Percentiles rank a stretch among this genome's conserved stretches.
phyloP scores from a whole-genome alignment of 768 basidiomycete species.

The Leucogyrophana mollusca region DNA sequence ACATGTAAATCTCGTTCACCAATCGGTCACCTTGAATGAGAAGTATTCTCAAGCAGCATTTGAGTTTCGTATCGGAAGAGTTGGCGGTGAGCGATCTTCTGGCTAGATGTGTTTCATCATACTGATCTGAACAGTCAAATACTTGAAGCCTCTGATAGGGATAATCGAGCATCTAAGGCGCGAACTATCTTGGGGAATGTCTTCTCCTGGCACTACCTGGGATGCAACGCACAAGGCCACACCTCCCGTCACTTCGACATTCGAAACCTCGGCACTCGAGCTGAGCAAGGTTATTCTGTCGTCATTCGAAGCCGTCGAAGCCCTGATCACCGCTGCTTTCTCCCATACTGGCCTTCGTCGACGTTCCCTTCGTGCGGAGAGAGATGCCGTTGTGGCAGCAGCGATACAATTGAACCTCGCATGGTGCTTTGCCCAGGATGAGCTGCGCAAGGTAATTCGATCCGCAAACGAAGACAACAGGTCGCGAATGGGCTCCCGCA shows the following conservation, averaged over 20 bases:
- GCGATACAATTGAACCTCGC: conserved; percentile 21
- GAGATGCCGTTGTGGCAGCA: conserved; percentile 11
- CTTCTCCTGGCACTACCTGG: conserved; percentile 8
- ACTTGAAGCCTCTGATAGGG: conserved; percentile 41
- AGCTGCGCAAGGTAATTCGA: conserved; percentile 24
- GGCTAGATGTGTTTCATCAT: background rate
- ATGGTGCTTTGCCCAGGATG: conserved; percentile 24
- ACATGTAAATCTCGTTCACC: conserved; percentile 28
- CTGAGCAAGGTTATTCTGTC: conserved; percentile 35
- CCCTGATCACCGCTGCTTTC: conserved; percentile 29
- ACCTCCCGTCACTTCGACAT: conserved; percentile 10
- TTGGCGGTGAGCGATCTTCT: conserved; percentile 34
- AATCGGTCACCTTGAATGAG: conserved; percentile 38
- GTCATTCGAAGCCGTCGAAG: conserved; percentile 34
- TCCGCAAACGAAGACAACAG: background rate
- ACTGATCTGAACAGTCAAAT: conserved; percentile 30
- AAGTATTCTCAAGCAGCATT: conserved; percentile 45
- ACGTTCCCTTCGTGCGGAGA: conserved; percentile 8
- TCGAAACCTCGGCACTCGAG: conserved; percentile 27
- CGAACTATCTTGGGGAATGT: conserved; percentile 43
- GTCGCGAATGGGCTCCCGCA: background rate
- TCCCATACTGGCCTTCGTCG: conserved; percentile 10
- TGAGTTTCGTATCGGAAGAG: conserved; percentile 43
- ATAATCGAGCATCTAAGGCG: conserved; percentile 45
- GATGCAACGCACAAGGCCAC: conserved; percentile 2